Percentiles rank a stretch among this genome's conserved stretches.
Evolutionary conservation across 176 grass and related monocot genomes (phyloP).

Genomic region (Oryza glumipatula): DNA sequence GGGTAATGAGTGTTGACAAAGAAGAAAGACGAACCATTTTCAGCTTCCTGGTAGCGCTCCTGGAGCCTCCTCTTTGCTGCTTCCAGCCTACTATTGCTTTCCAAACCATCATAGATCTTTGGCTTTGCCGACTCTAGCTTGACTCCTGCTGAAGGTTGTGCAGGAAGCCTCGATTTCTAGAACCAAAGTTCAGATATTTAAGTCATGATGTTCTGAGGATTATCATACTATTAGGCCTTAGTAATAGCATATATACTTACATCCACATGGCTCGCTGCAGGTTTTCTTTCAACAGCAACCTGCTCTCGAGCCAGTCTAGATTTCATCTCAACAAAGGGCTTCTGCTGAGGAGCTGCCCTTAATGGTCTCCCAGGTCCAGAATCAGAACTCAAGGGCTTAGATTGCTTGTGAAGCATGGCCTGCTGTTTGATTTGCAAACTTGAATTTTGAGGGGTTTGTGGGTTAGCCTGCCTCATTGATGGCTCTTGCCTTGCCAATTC

Average conservation of each 20-base stretch:
- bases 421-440: conserved; percentile 42
- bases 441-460: conserved; percentile 43
- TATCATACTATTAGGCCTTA: conserved; percentile 19
- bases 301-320: conserved; percentile 37
- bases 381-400: conserved; percentile 44
- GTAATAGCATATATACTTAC: conserved; percentile 63
- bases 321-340: conserved; percentile 40
- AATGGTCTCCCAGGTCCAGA: conserved; percentile 52
- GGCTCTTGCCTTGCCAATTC: conserved; percentile 47
- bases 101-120: conserved; percentile 54
- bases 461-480: conserved; percentile 55
- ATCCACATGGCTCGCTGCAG: conserved; percentile 40
- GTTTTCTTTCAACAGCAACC: conserved; percentile 53
- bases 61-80: conserved; percentile 82
- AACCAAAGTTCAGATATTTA: conserved; percentile 40
- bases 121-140: conserved; percentile 50
- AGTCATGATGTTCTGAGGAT: conserved; percentile 28
- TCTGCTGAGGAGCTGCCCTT: conserved; percentile 46
- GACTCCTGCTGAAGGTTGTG: conserved; percentile 50
- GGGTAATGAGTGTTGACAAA: neutral
- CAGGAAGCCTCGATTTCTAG: conserved; percentile 57
- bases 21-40: conserved; percentile 69
- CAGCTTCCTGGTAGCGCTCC: conserved; percentile 86
- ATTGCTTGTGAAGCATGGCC: conserved; percentile 40
- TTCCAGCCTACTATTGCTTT: conserved; percentile 69